Evolutionary conservation across 2,329 filamentous ascomycete species (phyloP).

Genomic region (Arthrinium phaeospermum): DNA sequence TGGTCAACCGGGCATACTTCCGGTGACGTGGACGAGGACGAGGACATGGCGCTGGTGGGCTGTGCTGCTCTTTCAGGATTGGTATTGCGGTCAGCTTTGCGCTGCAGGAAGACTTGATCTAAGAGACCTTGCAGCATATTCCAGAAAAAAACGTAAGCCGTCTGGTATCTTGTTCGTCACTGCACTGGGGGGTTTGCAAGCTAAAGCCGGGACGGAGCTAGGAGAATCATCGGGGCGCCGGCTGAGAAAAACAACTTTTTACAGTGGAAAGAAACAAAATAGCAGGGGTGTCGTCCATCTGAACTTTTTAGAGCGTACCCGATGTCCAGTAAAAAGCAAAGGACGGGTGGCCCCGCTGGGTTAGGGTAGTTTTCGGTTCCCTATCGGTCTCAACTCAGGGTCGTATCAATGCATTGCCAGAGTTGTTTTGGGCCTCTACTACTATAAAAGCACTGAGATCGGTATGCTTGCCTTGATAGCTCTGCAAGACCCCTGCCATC

Average conservation of each 20-base stretch:
- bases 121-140: slow-evolving; percentile 26
- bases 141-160: background rate
- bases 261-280: background rate
- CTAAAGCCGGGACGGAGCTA: slow-evolving; percentile 15
- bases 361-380: background rate
- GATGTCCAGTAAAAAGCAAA: background rate
- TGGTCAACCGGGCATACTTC: slow-evolving; percentile 85
- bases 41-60: background rate
- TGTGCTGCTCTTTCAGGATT: background rate
- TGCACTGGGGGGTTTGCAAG: background rate
- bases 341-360: slow-evolving; percentile 4
- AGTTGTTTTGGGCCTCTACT: background rate
- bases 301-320: background rate
- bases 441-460: background rate
- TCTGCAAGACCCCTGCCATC: background rate
- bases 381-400: background rate
- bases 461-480: no score
- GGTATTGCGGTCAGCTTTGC: slow-evolving; percentile 9
- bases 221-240: slow-evolving; percentile 14
- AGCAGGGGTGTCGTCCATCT: background rate
- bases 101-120: slow-evolving; percentile 26
- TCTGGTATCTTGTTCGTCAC: background rate
- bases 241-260: slow-evolving; percentile 3
- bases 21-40: background rate
- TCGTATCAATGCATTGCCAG: background rate